Percentiles rank a stretch among this genome's conserved stretches.
Evolutionary conservation across 169 alveolate species (phyloP).

Genomic region (Neospora caninum): DNA sequence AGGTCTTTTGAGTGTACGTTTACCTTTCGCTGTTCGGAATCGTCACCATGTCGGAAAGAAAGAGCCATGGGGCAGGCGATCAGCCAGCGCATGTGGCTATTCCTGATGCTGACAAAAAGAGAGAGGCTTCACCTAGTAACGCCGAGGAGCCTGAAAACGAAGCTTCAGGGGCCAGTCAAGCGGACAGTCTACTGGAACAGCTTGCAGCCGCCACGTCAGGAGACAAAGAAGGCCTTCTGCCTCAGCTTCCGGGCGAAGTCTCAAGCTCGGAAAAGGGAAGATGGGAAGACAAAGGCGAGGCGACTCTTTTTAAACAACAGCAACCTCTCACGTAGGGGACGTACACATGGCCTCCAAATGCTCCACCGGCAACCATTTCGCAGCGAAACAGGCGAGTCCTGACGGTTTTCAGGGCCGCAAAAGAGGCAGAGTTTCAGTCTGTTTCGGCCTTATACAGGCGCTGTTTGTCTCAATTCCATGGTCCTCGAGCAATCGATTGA

Average conservation of each 20-base stretch:
- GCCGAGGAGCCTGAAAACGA: neutral
- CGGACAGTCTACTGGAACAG: slow-evolving; percentile 11
- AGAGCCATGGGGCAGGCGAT: neutral
- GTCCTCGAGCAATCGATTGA: too few relatives aligned
- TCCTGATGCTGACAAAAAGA: neutral
- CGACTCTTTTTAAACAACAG: neutral
- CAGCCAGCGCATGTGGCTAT: neutral
- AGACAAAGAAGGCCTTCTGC: neutral
- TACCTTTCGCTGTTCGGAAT: too few relatives aligned
- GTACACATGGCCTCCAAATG: neutral
- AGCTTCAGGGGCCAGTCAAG: neutral
- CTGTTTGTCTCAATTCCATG: too few relatives aligned
- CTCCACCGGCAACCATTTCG: too few relatives aligned
- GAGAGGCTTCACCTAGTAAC: neutral
- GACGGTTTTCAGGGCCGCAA: too few relatives aligned
- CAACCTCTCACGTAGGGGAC: neutral
- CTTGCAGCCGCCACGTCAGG: neutral
- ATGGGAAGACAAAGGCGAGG: slow-evolving; percentile 44
- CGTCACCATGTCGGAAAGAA: neutral
- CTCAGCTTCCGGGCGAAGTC: slow-evolving; percentile 24
- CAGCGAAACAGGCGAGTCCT: too few relatives aligned
- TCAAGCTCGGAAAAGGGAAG: neutral
- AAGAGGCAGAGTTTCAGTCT: too few relatives aligned
- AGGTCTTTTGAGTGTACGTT: too few relatives aligned
- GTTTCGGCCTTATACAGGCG: too few relatives aligned